phyloP scores from a whole-genome alignment of 805 yeast species.

The Metschnikowia kunwiensis region DNA sequence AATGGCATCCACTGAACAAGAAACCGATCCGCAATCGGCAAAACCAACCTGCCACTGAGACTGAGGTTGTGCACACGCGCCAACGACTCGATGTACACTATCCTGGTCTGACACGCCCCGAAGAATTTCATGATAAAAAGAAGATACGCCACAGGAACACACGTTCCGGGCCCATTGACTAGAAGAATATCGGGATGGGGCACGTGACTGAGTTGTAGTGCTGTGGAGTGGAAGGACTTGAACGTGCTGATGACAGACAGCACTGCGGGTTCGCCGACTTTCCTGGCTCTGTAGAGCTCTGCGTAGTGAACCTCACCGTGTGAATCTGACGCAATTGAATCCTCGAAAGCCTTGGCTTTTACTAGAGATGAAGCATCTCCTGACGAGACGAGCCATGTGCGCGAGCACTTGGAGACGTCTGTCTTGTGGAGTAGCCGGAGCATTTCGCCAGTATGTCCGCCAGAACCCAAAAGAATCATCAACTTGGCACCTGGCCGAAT shows the following conservation, averaged over 20 bases:
- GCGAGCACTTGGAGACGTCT: slow-evolving; percentile 22
- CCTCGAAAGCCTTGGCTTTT: slow-evolving; percentile 39
- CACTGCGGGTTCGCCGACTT: slow-evolving; percentile 52
- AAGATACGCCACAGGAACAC: slow-evolving; percentile 64
- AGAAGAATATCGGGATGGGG: slow-evolving; percentile 46
- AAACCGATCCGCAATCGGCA: slow-evolving; percentile 72
- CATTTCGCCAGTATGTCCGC: slow-evolving; percentile 98
- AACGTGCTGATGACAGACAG: slow-evolving; percentile 48
- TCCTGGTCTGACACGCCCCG: slow-evolving; percentile 48
- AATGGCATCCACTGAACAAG: slow-evolving; percentile 87
- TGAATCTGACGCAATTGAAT: slow-evolving; percentile 2
- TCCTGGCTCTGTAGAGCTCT: slow-evolving; percentile 54
- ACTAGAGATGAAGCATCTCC: slow-evolving; percentile 51
- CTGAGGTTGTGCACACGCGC: slow-evolving; percentile 79
- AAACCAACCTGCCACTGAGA: slow-evolving; percentile 67
- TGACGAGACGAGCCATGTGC: slow-evolving; percentile 45
- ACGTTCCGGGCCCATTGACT: slow-evolving; percentile 80
- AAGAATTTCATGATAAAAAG: slow-evolving; percentile 49
- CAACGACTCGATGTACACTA: slow-evolving; percentile 80
- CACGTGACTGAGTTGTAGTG: slow-evolving; percentile 24
- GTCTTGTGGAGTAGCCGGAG: slow-evolving; percentile 55
- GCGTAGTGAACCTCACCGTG: slow-evolving; percentile 21
- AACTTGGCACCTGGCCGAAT: slow-evolving; percentile 3
- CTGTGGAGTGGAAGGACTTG: slow-evolving; percentile 31
- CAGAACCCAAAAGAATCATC: slow-evolving; percentile 82